Evolutionary conservation across 352 stramenopile genomes (phyloP).

Genomic region (Detonula confervacea): DNA sequence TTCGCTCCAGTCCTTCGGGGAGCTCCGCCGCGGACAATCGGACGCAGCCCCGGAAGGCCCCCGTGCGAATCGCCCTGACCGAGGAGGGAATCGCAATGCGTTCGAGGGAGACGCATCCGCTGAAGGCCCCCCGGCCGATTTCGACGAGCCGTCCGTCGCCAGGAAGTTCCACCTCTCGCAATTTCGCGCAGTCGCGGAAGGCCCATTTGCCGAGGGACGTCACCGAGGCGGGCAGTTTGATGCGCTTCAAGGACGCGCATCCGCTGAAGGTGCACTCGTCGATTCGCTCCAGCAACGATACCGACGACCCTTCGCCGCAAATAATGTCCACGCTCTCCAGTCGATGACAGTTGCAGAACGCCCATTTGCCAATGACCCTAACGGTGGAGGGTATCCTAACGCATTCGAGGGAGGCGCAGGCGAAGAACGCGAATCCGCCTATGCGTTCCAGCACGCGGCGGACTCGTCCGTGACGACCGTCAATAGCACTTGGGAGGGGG

Average conservation of each 20-base stretch:
- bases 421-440: constrained; percentile 1
- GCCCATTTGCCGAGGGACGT: neutral
- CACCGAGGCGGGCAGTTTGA: constrained; percentile 9
- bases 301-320: no score
- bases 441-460: constrained; percentile 5
- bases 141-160: neutral
- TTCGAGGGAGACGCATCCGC: neutral
- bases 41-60: neutral
- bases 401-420: constrained; percentile 4
- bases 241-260: constrained; percentile 4
- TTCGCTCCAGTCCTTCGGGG: neutral
- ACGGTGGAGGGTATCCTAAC: constrained; percentile 5
- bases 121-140: neutral
- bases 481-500: no score
- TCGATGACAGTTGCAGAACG: constrained; percentile 6
- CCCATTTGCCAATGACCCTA: neutral
- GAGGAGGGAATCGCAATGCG: neutral
- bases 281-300: neutral
- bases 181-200: neutral
- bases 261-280: neutral
- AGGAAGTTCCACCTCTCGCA: neutral
- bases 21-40: neutral
- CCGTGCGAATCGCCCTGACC: neutral
- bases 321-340: constrained; percentile 15
- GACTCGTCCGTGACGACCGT: no score